phyloP scores from a whole-genome alignment of 192 early-diverging fungal species.

The Coemansia brasiliensis region DNA sequence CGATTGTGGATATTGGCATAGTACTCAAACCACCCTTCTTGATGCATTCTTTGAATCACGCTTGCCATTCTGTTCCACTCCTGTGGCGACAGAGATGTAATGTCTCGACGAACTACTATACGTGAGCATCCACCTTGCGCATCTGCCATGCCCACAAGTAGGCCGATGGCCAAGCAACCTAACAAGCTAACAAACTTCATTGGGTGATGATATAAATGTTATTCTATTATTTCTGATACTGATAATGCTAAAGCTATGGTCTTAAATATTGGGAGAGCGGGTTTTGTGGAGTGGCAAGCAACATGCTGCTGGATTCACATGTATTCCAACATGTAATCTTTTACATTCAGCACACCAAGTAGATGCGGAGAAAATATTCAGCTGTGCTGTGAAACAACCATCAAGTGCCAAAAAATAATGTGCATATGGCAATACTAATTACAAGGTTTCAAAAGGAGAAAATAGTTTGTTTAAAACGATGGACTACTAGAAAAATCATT shows the following conservation, averaged over 20 bases:
- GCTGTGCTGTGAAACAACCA: too few species aligned
- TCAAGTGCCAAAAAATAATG: too few species aligned
- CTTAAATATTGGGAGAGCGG: neutral
- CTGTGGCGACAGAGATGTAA: constrained; percentile 31
- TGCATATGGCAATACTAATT: too few species aligned
- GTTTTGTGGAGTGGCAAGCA: neutral
- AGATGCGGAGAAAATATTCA: too few species aligned
- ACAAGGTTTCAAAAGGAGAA: too few species aligned
- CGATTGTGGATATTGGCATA: constrained; percentile 45
- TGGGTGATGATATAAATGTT: neutral
- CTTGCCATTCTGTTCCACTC: constrained; percentile 37
- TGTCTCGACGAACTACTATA: constrained; percentile 33
- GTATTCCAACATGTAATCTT: too few species aligned
- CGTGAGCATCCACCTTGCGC: constrained; percentile 40
- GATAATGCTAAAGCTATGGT: neutral
- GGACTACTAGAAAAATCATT: neutral
- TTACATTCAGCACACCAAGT: too few species aligned
- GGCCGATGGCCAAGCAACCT: constrained; percentile 12
- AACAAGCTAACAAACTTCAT: constrained; percentile 10
- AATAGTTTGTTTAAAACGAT: too few species aligned
- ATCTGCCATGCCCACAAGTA: constrained; percentile 17
- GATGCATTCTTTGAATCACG: constrained; percentile 43
- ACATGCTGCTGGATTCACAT: constrained; percentile 3
- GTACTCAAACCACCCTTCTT: constrained; percentile 48
- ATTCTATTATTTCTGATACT: neutral